Evolutionary conservation across 106 monocot genomes (phyloP).

Genomic region (Apostasia ramifera): DNA sequence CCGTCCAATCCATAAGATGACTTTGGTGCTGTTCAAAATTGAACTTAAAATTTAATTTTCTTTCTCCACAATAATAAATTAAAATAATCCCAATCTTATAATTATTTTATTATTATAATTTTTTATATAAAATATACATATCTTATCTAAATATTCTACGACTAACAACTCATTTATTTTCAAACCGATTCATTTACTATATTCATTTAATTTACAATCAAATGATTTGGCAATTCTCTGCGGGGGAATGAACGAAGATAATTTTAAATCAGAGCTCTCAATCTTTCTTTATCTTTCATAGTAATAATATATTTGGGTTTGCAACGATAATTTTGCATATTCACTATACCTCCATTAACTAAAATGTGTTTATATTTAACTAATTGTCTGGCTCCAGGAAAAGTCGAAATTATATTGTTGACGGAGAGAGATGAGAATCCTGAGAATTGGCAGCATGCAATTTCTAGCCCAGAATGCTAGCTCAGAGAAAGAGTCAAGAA

Average conservation of each 20-base stretch:
- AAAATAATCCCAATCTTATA: too few relatives aligned
- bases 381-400: neutral
- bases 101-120: too few relatives aligned
- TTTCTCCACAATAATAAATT: too few relatives aligned
- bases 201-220: constrained; percentile 3
- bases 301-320: constrained; percentile 5
- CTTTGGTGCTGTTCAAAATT: too few relatives aligned
- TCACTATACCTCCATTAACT: neutral
- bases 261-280: neutral
- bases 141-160: neutral
- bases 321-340: constrained; percentile 1
- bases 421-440: too few relatives aligned
- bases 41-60: too few relatives aligned
- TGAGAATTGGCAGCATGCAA: too few relatives aligned
- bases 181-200: neutral
- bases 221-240: neutral
- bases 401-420: too few relatives aligned
- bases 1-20: too few relatives aligned
- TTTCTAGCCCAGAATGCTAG: too few relatives aligned
- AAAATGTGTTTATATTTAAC: constrained; percentile 10
- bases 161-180: neutral
- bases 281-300: constrained; percentile 12
- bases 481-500: too few relatives aligned
- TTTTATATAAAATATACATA: too few relatives aligned
- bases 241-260: neutral